Evolutionary conservation across 2,329 filamentous ascomycete species (phyloP), one percentile per base, ranked within the genome.

Genomic region (Penicillium sp.): DNA sequence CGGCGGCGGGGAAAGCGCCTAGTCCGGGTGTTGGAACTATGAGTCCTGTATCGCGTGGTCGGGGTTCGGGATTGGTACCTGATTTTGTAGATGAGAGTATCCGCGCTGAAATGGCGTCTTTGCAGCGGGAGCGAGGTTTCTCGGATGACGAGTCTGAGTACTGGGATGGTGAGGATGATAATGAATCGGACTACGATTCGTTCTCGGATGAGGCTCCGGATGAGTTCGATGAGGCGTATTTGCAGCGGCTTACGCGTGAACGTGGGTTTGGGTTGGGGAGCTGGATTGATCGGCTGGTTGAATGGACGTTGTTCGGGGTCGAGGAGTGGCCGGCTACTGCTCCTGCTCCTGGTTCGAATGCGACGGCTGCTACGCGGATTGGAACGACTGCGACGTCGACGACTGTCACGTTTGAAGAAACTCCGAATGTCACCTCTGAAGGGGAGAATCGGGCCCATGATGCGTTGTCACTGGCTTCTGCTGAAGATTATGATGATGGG

Each of bases 211-310:
- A 65, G 37, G 60, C 37, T 12, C 53, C 49, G n/a, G 69, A 72
- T 47, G 76, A 78, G 3, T 77, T 81, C 4, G 84, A 85, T 51
- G 85, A 87, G 67, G 79, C 80, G 26, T 84, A 86, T 68, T 73
- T 87, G 19, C 81, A 82, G 45, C 75, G 80, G 2, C 72, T 87
- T 35, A 83, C 84, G 13, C 75, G 79, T 26, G 80, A 83, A 65
- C 76, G 79, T n/a, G 82, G 82, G 1, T 86, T 84, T 62, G 84
- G 85, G 0, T 72, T 88, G 4, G 86, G 86, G 0, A 76, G 80
- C 10, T 84, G 85, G 80, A 79, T 88, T 68, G 86, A 88, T 65
- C 76, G 81, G 26, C 69, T 88, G 38, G 84, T 88, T 60, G 84
- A 85, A 35, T 86, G 85, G 81, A 82, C 81, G 12, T 65, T 87